These are phyloP conservation scores for Apophysomyces variabilis DNA, from an alignment of 371 early-diverging fungal genomes.

Conservation along the genomic window DNA sequence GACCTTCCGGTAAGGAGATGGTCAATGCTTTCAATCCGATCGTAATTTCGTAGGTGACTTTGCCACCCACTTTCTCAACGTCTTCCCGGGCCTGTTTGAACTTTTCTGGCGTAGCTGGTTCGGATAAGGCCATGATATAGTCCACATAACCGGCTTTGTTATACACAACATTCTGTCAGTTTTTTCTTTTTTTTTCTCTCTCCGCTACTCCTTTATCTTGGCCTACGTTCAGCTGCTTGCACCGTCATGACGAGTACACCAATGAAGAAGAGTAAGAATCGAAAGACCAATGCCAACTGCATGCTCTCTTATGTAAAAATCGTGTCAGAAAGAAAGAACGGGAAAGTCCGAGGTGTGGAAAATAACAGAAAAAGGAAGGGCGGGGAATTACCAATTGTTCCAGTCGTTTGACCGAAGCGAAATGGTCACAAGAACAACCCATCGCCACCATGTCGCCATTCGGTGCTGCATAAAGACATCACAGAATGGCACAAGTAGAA, in stretches of 20 bases:
- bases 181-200: background rate
- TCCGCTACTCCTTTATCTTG: background rate
- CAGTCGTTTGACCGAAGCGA: background rate
- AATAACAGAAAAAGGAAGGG: background rate
- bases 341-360: too few relatives aligned
- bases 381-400: background rate
- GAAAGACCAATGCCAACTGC: background rate
- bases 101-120: slow-evolving; percentile 17
- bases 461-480: too few relatives aligned
- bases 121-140: slow-evolving; percentile 31
- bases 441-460: too few relatives aligned
- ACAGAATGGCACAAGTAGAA: too few relatives aligned
- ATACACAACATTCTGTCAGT: too few relatives aligned
- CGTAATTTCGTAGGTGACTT: slow-evolving; percentile 26
- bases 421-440: background rate
- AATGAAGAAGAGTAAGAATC: background rate
- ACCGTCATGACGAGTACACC: background rate
- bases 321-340: background rate
- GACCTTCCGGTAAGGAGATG: slow-evolving; percentile 24
- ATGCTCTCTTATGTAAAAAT: background rate
- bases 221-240: slow-evolving; percentile 5
- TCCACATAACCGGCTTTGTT: slow-evolving; percentile 11
- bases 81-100: slow-evolving; percentile 25
- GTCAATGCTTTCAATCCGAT: slow-evolving; percentile 26
- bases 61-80: slow-evolving; percentile 24